Evolutionary conservation across 164 flowering plant species (phyloP).

Genomic region (Magnolia sinica): DNA sequence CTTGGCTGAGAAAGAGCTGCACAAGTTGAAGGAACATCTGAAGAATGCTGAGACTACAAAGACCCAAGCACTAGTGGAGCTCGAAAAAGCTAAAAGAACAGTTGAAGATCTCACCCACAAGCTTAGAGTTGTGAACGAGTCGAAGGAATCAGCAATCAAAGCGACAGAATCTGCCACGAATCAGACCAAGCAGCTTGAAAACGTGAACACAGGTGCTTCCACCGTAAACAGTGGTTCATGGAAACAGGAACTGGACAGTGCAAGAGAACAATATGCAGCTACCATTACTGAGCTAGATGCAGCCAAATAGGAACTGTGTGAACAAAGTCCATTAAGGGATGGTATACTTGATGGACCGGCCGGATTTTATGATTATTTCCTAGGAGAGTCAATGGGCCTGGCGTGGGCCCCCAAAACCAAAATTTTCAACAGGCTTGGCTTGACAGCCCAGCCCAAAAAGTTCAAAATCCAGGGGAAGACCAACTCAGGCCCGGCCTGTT

Average conservation of each 20-base stretch:
- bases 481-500: too few relatives aligned
- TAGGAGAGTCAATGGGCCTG: too few relatives aligned
- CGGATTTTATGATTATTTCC: too few relatives aligned
- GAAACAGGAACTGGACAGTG: conserved; percentile 51
- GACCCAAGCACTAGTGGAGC: conserved; percentile 65
- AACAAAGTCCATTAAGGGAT: too few relatives aligned
- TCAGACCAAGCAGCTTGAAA: conserved; percentile 55
- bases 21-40: conserved; percentile 70
- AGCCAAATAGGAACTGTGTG: conserved; percentile 57
- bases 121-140: conserved; percentile 48
- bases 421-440: too few relatives aligned
- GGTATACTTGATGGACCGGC: too few relatives aligned
- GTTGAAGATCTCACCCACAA: conserved; percentile 60
- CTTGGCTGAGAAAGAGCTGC: conserved; percentile 70
- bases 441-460: too few relatives aligned
- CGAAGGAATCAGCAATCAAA: conserved; percentile 56
- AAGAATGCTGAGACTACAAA: conserved; percentile 72
- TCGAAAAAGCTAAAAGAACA: conserved; percentile 66
- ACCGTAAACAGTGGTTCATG: conserved; percentile 29
- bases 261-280: conserved; percentile 49
- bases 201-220: conserved; percentile 26
- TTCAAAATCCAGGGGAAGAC: too few relatives aligned
- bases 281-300: conserved; percentile 61
- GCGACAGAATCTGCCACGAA: conserved; percentile 57
- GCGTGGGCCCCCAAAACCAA: too few relatives aligned